phyloP scores from a whole-genome alignment of 2,329 filamentous ascomycete genomes.

The Alternaria sp. region DNA sequence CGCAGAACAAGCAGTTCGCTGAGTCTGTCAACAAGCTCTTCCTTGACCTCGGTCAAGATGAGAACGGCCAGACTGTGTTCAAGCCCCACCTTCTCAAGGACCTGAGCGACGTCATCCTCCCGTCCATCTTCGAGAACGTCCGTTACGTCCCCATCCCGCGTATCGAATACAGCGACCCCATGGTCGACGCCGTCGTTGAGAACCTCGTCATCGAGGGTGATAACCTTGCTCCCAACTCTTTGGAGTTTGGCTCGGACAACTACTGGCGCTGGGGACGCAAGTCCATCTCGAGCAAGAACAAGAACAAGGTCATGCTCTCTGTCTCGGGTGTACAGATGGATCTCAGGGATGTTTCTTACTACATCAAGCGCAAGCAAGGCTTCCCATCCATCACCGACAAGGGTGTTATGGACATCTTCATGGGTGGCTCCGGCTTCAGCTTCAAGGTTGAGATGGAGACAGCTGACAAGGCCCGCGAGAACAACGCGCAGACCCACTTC shows the following conservation, averaged over 20 bases:
- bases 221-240: conserved; percentile 91
- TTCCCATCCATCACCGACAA: conserved; percentile 88
- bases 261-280: conserved; percentile 96
- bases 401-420: conserved; percentile 85
- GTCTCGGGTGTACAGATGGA: conserved; percentile 94
- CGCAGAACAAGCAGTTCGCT: conserved; percentile 82
- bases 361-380: conserved; percentile 92
- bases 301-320: conserved; percentile 84
- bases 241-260: conserved; percentile 90
- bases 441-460: conserved; percentile 91
- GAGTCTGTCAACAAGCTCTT: conserved; percentile 83
- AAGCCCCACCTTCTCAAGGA: conserved; percentile 95
- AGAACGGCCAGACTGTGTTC: conserved; percentile 83
- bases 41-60: conserved; percentile 85
- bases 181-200: conserved; percentile 88
- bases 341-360: conserved; percentile 78
- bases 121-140: conserved; percentile 79
- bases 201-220: conserved; percentile 95
- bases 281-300: conserved; percentile 78
- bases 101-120: conserved; percentile 83
- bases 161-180: conserved; percentile 86
- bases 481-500: conserved; percentile 74
- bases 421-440: conserved; percentile 85
- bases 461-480: conserved; percentile 64
- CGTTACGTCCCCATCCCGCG: conserved; percentile 92